Base-by-base conservation (phyloP, 352 stramenopile genomes). In the Phytopythium boreale region DNA sequence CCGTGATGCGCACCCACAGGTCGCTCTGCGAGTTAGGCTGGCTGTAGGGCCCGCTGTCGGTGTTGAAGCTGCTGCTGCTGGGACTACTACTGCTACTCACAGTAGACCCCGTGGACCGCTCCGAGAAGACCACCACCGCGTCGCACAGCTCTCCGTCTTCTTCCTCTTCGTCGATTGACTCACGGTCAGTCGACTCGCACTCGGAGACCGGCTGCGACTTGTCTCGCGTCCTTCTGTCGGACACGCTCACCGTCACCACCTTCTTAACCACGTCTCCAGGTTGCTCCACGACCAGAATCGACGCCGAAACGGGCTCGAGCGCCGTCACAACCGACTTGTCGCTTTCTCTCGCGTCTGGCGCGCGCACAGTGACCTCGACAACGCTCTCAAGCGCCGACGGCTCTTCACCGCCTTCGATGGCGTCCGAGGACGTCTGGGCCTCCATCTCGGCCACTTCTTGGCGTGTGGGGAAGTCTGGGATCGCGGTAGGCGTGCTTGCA, bases 1-100 rank as follows among this genome's bases (percentile, higher is more conserved):
- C 64, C 44, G 68, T 49, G 68, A 77, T 77, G 43, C 71, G 71
- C 22, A 20, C 50, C 41, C 71, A 70, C 29, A 75, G 55, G 7
- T 77, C 71, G 37, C 37, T 36, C 14, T 34, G 47, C 15, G 47
- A 34, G 47, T 15, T n/a, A 24, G 24, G 61, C 44, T 67, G 64
- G 37, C 56, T 41, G 37, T 50, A 20, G 56, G 6, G 11, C 17
- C 14, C 39, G 37, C 36, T 43, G 37, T 14, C 22, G 11, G 20
- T 39, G 15, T 12, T 49, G n/a, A 9, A 14, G 27, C 37, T 59
- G 26, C 2, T 39, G 29, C 36, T 37, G 5, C 34, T 20, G 29
- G 51, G 29, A 43, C 15, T 29, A 37, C 51, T 57, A 43, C 27
- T 41, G 51, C 27, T 27, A 39, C 51, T 57, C 51, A 15, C 24